Percentiles rank a stretch among this genome's conserved stretches.
These are phyloP conservation scores for Elaphomyces granulatus DNA, from an alignment of 495 filamentous ascomycete genomes.

Conservation along the genomic window DNA sequence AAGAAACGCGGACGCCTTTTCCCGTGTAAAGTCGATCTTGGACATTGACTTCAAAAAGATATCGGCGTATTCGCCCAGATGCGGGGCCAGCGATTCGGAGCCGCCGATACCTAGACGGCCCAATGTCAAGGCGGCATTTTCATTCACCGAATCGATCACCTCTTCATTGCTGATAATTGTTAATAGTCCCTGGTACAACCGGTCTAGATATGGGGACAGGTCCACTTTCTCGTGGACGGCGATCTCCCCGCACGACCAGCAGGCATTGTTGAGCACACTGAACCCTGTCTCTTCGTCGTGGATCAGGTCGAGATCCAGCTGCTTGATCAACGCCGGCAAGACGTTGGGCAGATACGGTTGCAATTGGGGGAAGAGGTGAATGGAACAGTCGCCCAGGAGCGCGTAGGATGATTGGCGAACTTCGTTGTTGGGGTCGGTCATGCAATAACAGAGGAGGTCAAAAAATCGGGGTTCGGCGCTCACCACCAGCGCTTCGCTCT, in stretches of 20 bases:
- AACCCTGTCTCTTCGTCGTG: conserved; percentile 67
- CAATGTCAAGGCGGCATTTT: conserved; percentile 89
- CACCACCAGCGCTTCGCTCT: conserved; percentile 60
- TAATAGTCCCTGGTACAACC: conserved; percentile 58
- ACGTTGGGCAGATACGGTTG: conserved; percentile 56
- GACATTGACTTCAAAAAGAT: conserved; percentile 70
- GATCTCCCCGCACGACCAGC: conserved; percentile 95
- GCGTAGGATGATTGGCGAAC: conserved; percentile 95
- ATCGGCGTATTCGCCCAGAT: conserved; percentile 61
- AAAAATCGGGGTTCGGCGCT: conserved; percentile 73
- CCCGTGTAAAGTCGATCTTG: conserved; percentile 76
- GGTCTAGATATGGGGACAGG: conserved; percentile 63
- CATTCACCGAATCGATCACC: conserved; percentile 79
- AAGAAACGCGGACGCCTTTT: conserved; percentile 86
- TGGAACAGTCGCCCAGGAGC: conserved; percentile 88
- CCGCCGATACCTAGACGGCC: conserved; percentile 80
- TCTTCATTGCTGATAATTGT: conserved; percentile 61
- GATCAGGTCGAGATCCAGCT: conserved; percentile 69
- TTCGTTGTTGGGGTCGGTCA: conserved; percentile 84
- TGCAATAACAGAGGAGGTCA: conserved; percentile 75
- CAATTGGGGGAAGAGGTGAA: conserved; percentile 80
- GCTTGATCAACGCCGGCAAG: conserved; percentile 65
- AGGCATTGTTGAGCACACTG: conserved; percentile 92
- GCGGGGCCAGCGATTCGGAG: conserved; percentile 60
- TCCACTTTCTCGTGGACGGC: conserved; percentile 69